Evolutionary conservation across 306 rosid species (phyloP), one percentile per base, ranked within the genome.

Genomic region (Rosa persica): DNA sequence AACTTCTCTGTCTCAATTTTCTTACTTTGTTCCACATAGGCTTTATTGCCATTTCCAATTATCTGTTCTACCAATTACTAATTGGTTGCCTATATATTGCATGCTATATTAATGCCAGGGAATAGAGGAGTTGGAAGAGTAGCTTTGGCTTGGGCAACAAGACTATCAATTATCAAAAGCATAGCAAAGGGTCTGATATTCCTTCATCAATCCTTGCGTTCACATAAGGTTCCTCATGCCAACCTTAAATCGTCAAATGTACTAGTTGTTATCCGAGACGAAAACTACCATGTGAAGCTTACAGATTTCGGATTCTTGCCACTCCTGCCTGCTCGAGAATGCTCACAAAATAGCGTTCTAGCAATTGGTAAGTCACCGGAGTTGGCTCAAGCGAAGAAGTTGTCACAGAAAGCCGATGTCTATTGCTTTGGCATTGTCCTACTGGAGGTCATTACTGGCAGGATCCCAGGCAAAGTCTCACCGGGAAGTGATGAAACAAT

Each of bases 381-480:
- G 67, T 88, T 85, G 69, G 82, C 79, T 38, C 82, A 83, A 79
- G 89, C 91, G 25, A 89, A 88, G 85, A 89, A 74, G 85, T 40
- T 89, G 42, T 85, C 92, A 52, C 85, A 81, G 68, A 88, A 88
- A 76, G 57, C 92, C 17, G 92, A 91, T 78, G 87, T 89, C 1
- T 91, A 86, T 68, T 88, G 93, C 81, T 86, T 91, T 88, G 97
- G 97, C 4, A 81, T 91, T 48, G 81, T 86, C n/a, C 70, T 89
- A 78, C 75, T 91, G 49, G 97, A 91, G 89, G 79, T 91, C 67
- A 81, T 91, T 82, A 91, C 97, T 3, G 92, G 97, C 0, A 89
- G 79, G 83, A 67, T 91, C 72, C 92, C 93, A 5, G 91, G 97
- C 6, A 88, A 89, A 73, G 77, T 75, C 27, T 55, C 83, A 3